phyloP scores from a whole-genome alignment of 106 monocot genomes.

The Platanthera zijinensis region DNA sequence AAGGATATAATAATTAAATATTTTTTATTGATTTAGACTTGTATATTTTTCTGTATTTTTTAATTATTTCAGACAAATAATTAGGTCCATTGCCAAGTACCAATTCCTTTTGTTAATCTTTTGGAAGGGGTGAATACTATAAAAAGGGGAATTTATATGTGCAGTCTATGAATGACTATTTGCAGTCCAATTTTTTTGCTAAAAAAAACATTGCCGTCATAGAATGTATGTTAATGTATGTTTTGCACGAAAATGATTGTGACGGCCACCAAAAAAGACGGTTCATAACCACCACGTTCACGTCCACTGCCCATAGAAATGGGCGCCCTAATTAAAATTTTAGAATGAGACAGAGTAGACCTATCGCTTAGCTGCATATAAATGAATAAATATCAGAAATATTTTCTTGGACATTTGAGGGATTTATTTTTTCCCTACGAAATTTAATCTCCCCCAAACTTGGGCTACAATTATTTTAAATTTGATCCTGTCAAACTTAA shows the following conservation, averaged over 20 bases:
- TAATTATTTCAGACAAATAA: not conserved
- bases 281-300: no score
- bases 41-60: not conserved
- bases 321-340: not conserved
- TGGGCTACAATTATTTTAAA: not conserved
- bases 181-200: no score
- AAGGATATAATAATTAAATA: not conserved
- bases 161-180: no score
- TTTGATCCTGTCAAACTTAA: no score
- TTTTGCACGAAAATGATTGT: no score
- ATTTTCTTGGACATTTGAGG: not conserved
- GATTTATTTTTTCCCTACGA: not conserved
- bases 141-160: not conserved
- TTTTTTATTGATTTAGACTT: not conserved
- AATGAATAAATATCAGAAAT: not conserved
- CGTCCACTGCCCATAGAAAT: no score
- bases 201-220: no score
- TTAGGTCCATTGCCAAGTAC: not conserved
- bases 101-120: not conserved
- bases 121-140: not conserved
- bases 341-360: not conserved
- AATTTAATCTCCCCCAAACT: not conserved
- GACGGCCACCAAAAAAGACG: no score
- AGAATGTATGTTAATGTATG: no score
- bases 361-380: not conserved